Evolutionary conservation across 2,329 filamentous ascomycete genomes (phyloP).

Genomic region (Trichoderma harzianum): DNA sequence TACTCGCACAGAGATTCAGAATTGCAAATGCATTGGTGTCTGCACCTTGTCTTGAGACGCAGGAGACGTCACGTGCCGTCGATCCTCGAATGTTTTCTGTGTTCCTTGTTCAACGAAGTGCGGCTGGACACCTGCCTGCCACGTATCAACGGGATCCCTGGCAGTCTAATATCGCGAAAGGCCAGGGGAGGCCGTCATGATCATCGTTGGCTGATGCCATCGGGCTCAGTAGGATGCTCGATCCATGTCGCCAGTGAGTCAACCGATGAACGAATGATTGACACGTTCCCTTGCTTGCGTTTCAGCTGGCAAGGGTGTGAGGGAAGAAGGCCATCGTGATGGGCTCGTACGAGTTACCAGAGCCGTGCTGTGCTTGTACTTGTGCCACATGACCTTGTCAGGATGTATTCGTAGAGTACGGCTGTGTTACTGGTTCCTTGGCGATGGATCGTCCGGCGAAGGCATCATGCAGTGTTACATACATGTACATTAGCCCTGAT

Average conservation of each 20-base stretch:
- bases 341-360: background rate
- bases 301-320: background rate
- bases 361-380: background rate
- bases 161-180: background rate
- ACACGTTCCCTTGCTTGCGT: slow-evolving; percentile 2
- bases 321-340: background rate
- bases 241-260: background rate
- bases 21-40: background rate
- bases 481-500: background rate
- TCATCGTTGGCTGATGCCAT: slow-evolving; percentile 2
- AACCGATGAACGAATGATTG: slow-evolving; percentile 8
- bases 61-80: slow-evolving; percentile 26
- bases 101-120: background rate
- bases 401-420: background rate
- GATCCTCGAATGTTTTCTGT: background rate
- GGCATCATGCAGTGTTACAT: background rate
- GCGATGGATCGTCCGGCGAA: background rate
- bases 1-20: background rate
- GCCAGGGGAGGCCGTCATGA: background rate
- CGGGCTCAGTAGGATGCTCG: slow-evolving; percentile 4
- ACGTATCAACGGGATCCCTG: background rate
- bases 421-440: background rate
- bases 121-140: slow-evolving; percentile 2
- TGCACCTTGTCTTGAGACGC: background rate
- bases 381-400: background rate